Percentiles rank a stretch among this genome's conserved stretches.
These are phyloP conservation scores for Ophiocordyceps robertsii DNA, from an alignment of 2,329 filamentous ascomycete genomes.

Conservation along the genomic window DNA sequence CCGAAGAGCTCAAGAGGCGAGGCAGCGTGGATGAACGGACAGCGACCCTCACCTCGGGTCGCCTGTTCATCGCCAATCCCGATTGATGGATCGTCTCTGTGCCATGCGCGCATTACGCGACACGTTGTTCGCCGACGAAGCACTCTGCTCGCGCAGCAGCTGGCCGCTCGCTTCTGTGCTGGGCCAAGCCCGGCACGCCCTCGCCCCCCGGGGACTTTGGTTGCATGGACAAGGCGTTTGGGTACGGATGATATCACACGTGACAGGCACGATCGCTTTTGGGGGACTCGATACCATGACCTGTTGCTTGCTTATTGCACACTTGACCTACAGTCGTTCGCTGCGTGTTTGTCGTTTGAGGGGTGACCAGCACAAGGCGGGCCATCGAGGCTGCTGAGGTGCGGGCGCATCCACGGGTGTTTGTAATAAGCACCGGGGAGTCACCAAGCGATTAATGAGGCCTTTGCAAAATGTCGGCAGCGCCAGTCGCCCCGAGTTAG, in stretches of 20 bases:
- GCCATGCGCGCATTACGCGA: not conserved
- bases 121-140: not conserved
- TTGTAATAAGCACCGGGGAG: not conserved
- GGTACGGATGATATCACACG: conserved; percentile 6
- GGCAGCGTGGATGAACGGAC: conserved; percentile 77
- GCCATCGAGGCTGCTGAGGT: not conserved
- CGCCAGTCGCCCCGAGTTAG: conserved; percentile 1
- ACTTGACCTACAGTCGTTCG: conserved; percentile 1
- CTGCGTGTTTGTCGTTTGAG: not conserved
- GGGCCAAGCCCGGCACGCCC: conserved; percentile 1
- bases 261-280: conserved; percentile 9
- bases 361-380: not conserved
- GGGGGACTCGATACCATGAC: conserved; percentile 10
- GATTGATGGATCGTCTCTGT: conserved; percentile 31
- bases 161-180: not conserved
- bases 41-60: conserved; percentile 57
- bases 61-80: conserved; percentile 78
- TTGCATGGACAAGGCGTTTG: conserved; percentile 8
- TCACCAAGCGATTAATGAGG: conserved; percentile 13
- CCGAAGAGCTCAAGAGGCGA: conserved; percentile 59
- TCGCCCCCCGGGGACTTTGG: not conserved
- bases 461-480: conserved; percentile 1
- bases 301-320: not conserved
- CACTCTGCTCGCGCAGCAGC: not conserved
- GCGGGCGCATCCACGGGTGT: not conserved